Evolutionary conservation across 495 filamentous ascomycete species (phyloP), one percentile per base, ranked within the genome.

Genomic region (Trichoderma gamsii): DNA sequence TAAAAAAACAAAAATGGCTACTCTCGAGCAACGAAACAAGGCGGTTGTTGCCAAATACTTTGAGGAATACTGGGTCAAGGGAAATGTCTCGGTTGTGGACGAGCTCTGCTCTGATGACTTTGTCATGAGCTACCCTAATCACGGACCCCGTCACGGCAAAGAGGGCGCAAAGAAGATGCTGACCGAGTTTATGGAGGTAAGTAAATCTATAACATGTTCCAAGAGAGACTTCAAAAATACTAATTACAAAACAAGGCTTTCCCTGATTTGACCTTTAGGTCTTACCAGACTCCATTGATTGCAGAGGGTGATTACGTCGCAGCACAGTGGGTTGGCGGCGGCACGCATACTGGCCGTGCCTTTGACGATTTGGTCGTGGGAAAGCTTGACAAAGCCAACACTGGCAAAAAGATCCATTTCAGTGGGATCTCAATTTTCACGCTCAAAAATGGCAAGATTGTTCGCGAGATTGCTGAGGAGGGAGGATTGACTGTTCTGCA

Each of bases 211-310:
- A 29, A 29, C 8, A 9, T 6, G 3, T 1, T 2, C 49, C 44
- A 15, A 49, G 18, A 49, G 7, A n/a, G 3, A 49, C 3, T 15
- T 15, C 3, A 15, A 49, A 49, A 16, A n/a, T 49, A 49, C 44
- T 49, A 12, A 49, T 0, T 12, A n/a, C 44, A 15, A 16, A n/a
- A 49, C n/a, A 52, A 52, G 49, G 49, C n/a, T 2, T 52, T 52
- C n/a, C 49, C 49, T n/a, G 49, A 52, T n/a, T 9, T 52, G 49
- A 52, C 49, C n/a, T 52, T 52, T 5, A n/a, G 49, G 18, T 52
- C 49, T 21, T 52, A 52, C 49, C 49, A 52, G 18, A 52, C 49
- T n/a, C 49, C 49, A 52, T 52, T 52, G 49, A 52, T 52, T 52
- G 49, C 49, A 5, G 49, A 52, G 49, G 49, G 49, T n/a, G 49